Conservation (phyloP, 495 filamentous ascomycete genomes). For the Oidiodendron maius region DNA sequence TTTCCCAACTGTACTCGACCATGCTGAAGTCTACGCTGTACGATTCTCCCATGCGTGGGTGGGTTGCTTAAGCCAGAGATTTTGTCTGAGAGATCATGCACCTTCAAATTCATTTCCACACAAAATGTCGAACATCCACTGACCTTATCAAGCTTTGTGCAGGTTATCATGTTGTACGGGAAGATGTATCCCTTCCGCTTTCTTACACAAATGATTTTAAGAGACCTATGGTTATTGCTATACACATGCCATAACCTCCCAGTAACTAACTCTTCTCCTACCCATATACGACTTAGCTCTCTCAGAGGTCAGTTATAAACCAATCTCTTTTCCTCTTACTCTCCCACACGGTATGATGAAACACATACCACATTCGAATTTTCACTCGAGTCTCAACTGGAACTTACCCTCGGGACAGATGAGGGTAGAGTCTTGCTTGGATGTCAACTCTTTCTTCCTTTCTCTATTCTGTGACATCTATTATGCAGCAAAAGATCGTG, state of each 20-base stretch:
- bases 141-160: no score
- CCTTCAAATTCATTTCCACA: not conserved
- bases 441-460: constrained; percentile 55
- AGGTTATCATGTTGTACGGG: no score
- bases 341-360: no score
- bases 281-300: no score
- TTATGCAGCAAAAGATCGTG: not conserved
- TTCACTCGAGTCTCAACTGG: constrained; percentile 53
- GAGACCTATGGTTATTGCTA: no score
- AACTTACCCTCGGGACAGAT: constrained; percentile 49
- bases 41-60: constrained; percentile 59
- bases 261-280: no score
- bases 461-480: not conserved
- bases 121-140: no score
- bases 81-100: constrained; percentile 61
- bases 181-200: no score
- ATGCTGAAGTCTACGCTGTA: constrained; percentile 71
- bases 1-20: constrained; percentile 91
- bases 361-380: constrained; percentile 59
- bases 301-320: no score
- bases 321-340: no score
- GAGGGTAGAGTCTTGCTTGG: constrained; percentile 59
- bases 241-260: no score
- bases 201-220: no score
- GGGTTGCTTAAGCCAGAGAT: constrained; percentile 88